Evolutionary conservation across 306 rosid species (phyloP), one percentile per base, ranked within the genome.

Genomic region (Luffa acutangula): DNA sequence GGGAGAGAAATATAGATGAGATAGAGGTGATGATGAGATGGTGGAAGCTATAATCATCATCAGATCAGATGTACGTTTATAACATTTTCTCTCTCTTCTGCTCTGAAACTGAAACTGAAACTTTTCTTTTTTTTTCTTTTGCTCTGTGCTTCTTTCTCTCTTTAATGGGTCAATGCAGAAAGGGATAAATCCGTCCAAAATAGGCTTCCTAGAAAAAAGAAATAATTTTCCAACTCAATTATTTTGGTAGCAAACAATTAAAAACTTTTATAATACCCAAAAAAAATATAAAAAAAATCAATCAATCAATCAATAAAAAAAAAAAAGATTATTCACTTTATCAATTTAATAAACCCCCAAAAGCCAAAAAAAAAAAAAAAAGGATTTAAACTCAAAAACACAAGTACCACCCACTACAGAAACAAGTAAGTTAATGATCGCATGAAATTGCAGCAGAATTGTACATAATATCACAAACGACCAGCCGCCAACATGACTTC

Each of bases 141-240:
- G 56, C 49, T 39, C 13, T 66, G 49, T 15, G 73, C 49, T 71
- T 78, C 51, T 77, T 54, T 77, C 82, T 64, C 78, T 75, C 65
- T 73, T 66, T 43, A 4, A 83, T 89, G 90, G 97, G 99, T 93
- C 97, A 95, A 93, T 93, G 93, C 84, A 58, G 82, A 82, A 79
- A 64, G 89, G 79, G 89, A 86, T 88, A 89, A 89, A 90, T 91
- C 89, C 89, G 86, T 83, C 88, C 89, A 89, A 91, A 89, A 66
- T 85, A 86, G 86, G 82, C 86, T 89, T 90, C 88, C 36, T 87
- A 49, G 66, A 75, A 48, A 59, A 42, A 39, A 57, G 37, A 33
- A 77, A 80, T 42, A 72, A 85, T 84, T 80, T 84, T 80, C 86
- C 59, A 87, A 64, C 90, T 85, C 93, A 91, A 89, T 90, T 87